These are phyloP conservation scores for Plicaturopsis crispa DNA, from an alignment of 768 basidiomycete genomes.

Conservation along the genomic window DNA sequence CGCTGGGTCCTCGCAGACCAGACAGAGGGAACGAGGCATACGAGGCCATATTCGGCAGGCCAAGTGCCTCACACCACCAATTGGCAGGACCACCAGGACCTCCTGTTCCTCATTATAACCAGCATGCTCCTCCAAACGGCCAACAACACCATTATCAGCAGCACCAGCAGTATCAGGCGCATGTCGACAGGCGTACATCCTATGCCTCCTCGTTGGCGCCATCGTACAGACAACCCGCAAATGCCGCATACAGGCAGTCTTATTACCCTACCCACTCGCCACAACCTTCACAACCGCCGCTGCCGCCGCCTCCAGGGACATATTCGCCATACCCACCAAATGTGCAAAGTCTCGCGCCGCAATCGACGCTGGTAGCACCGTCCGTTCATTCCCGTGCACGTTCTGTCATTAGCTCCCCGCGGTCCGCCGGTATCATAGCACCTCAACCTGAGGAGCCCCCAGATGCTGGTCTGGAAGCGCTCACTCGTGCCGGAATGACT, in stretches of 20 bases:
- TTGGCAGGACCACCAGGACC: too few relatives aligned
- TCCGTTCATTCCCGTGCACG: slow-evolving; percentile 36
- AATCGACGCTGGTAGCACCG: slow-evolving; percentile 31
- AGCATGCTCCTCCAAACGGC: slow-evolving; percentile 16
- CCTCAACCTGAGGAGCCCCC: slow-evolving; percentile 43
- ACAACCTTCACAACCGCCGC: slow-evolving; percentile 17
- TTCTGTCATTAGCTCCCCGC: slow-evolving; percentile 39
- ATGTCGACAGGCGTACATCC: slow-evolving; percentile 41
- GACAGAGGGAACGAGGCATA: slow-evolving; percentile 80
- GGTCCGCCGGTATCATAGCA: slow-evolving; percentile 34
- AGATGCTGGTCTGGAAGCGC: slow-evolving; percentile 35
- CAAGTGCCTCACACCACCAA: slow-evolving; percentile 51
- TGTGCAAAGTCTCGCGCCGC: slow-evolving; percentile 14
- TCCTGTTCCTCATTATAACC: slow-evolving; percentile 15
- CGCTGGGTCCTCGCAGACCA: background rate
- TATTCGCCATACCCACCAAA: slow-evolving; percentile 23
- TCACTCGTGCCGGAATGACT: slow-evolving; percentile 49
- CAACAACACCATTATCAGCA: slow-evolving; percentile 25
- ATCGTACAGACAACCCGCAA: slow-evolving; percentile 16
- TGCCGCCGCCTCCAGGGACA: slow-evolving; percentile 12
- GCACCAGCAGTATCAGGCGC: slow-evolving; percentile 29
- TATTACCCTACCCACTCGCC: slow-evolving; percentile 26
- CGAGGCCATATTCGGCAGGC: slow-evolving; percentile 82
- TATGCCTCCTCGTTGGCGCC: slow-evolving; percentile 30
- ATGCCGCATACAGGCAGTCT: slow-evolving; percentile 28